A percentile compares a stretch with the other conserved stretches of the same genome.
These are phyloP conservation scores for Pistacia atlantica DNA, from an alignment of 345 rosid genomes.

Conservation along the genomic window DNA sequence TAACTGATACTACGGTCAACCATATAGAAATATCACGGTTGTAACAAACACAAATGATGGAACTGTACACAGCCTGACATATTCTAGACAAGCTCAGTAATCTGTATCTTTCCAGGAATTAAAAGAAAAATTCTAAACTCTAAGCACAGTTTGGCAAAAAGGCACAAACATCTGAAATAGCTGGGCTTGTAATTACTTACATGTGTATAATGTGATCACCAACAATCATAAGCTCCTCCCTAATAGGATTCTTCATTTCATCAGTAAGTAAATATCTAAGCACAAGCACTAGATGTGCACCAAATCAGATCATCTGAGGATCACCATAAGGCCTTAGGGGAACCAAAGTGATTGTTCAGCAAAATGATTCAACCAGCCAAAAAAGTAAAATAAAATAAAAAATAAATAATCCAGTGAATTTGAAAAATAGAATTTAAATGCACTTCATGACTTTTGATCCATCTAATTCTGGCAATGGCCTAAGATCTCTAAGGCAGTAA, in stretches of 20 bases:
- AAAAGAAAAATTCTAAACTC: background rate
- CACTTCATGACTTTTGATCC: slow-evolving; percentile 5
- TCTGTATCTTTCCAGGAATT: background rate
- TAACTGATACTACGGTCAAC: background rate
- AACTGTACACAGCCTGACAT: slow-evolving; percentile 14
- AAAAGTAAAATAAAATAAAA: no score
- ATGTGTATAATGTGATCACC: slow-evolving; percentile 93
- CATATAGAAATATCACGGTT: background rate
- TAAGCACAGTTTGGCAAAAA: background rate
- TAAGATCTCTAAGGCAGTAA: background rate
- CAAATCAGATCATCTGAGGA: slow-evolving; percentile 94
- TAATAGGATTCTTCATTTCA: slow-evolving; percentile 70
- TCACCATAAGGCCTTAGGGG: slow-evolving; percentile 90
- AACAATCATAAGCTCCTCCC: slow-evolving; percentile 80
- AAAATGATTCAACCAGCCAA: slow-evolving; percentile 2
- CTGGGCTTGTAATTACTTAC: slow-evolving; percentile 44
- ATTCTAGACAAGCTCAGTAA: slow-evolving; percentile 6
- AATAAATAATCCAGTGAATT: background rate
- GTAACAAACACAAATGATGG: background rate
- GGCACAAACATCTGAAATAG: background rate
- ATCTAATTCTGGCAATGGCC: background rate
- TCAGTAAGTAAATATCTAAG: slow-evolving; percentile 76
- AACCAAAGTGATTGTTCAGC: slow-evolving; percentile 28
- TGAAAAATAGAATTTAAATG: background rate
- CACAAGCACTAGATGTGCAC: slow-evolving; percentile 95